Base-by-base conservation (phyloP, 73 alveolate genomes). In the Paramecium pentaurelia region DNA sequence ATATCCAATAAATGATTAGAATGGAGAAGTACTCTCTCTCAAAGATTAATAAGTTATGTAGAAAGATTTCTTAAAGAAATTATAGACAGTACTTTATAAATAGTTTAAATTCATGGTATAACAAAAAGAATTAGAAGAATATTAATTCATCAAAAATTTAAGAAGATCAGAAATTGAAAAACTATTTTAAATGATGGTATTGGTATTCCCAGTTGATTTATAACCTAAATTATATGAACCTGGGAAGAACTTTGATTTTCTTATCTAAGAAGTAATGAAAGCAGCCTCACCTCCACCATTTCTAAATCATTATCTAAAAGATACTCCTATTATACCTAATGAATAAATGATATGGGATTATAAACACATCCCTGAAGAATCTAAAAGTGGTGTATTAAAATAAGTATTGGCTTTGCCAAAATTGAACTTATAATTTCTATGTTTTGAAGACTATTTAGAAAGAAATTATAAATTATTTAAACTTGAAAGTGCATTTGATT, bases 341-440 rank as follows among this genome's bases (percentile, higher is more conserved):
- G 91, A 80, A 47, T 47, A 80, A 28, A 80, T 80, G 91, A 80
- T 80, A 0, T 80, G 91, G 91, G 91, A 80, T 80, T 80, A 80
- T 47, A 80, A 80, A 80, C 58, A 45, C 14, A 80, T 80, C 10
- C 91, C 91, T 27, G 91, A 80, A 47, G 91, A 80, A 25, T 80
- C 91, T 10, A 49, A 47, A 14, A 45, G 77, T 44, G 91, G 91
- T 6, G 34, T 80, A 16, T 47, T 80, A 49, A 80, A 80, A 49
- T 80, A 80, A 49, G 91, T 80, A 0, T 47, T 80, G 45, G 71
- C 91, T 14, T 45, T 80, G 8, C 91, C 91, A 4, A 80, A 80
- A 47, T 80, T 80, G 8, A 80, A 80, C 27, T 30, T 80, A 10
- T 80, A 80, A 25, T 80, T 80, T 22, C 30, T 80, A n/a, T 80